A percentile compares a stretch with the other conserved stretches of the same genome.
These are phyloP conservation scores for Oxytropis ochrocephala DNA, from an alignment of 306 rosid species.

Conservation along the genomic window DNA sequence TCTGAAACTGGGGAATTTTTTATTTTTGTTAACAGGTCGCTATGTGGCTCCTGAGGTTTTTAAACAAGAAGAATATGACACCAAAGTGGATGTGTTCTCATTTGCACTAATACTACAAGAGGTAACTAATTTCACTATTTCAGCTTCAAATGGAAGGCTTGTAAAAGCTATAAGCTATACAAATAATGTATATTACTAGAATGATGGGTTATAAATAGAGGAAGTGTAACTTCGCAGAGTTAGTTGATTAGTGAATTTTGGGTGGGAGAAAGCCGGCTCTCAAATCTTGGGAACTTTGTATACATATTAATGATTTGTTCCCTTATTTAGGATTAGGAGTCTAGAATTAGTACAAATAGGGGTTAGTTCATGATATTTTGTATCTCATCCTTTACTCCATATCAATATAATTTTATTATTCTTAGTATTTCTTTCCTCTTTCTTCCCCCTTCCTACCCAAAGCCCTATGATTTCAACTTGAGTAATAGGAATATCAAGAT, in stretches of 20 bases:
- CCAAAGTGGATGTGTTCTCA: slow-evolving; percentile 95
- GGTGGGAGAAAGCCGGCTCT: not conserved
- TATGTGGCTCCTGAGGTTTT: slow-evolving; percentile 94
- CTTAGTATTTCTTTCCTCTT: not conserved
- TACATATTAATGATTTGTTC: not conserved
- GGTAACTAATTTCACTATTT: slow-evolving; percentile 40
- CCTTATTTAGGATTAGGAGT: not conserved
- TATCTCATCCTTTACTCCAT: not conserved
- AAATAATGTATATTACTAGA: not conserved
- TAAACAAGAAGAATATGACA: slow-evolving; percentile 66
- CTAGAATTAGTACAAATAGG: not conserved
- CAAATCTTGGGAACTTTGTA: not conserved
- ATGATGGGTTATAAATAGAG: not conserved
- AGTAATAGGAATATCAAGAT: too few species aligned
- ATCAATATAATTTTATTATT: not conserved
- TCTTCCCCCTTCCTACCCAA: not conserved
- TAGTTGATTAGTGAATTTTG: not conserved
- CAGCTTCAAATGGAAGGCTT: not conserved
- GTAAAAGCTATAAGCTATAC: slow-evolving; percentile 1
- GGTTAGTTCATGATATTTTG: not conserved
- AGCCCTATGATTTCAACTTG: not conserved
- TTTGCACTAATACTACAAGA: slow-evolving; percentile 89
- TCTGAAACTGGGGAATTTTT: slow-evolving; percentile 14
- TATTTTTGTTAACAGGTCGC: slow-evolving; percentile 53
- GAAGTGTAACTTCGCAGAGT: not conserved